A percentile compares a stretch with the other conserved stretches of the same genome.
phyloP scores from a whole-genome alignment of 2,329 filamentous ascomycete genomes.

The Fusarium xyrophilum region DNA sequence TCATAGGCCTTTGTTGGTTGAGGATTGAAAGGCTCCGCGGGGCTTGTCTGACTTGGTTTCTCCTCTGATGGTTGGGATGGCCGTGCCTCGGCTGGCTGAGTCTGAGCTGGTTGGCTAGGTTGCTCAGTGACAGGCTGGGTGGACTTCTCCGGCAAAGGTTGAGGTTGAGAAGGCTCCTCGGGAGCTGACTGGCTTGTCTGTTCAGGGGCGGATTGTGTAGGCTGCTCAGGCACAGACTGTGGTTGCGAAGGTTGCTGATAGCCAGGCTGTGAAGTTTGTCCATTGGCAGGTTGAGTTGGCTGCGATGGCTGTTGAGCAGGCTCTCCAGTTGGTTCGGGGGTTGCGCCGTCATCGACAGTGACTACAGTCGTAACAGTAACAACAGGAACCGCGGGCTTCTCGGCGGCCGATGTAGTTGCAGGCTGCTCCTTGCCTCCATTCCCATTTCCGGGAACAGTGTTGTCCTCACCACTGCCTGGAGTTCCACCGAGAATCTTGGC shows the following conservation, averaged over 20 bases:
- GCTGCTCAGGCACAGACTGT: slow-evolving; percentile 3
- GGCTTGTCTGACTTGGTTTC: slow-evolving; percentile 12
- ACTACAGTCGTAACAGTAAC: slow-evolving; percentile 45
- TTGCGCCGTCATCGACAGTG: slow-evolving; percentile 39
- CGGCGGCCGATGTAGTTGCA: slow-evolving; percentile 14
- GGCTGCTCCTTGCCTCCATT: slow-evolving; percentile 17
- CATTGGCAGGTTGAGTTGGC: slow-evolving; percentile 12
- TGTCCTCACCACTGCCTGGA: slow-evolving; percentile 10
- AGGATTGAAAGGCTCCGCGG: slow-evolving; percentile 8
- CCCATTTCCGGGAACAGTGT: slow-evolving; percentile 7
- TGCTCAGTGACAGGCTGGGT: slow-evolving; percentile 11
- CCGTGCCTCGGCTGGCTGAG: not conserved
- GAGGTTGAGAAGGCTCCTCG: not conserved
- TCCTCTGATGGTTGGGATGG: slow-evolving; percentile 6
- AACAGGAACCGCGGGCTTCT: slow-evolving; percentile 32
- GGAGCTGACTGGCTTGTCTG: slow-evolving; percentile 5
- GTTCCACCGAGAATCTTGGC: slow-evolving; percentile 50
- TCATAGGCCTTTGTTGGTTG: slow-evolving; percentile 24
- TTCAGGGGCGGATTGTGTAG: slow-evolving; percentile 2
- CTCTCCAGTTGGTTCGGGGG: slow-evolving; percentile 19
- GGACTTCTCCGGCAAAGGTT: not conserved
- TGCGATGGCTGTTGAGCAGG: slow-evolving; percentile 14
- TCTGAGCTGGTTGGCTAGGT: slow-evolving; percentile 4
- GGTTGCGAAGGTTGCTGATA: slow-evolving; percentile 15
- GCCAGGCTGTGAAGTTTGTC: slow-evolving; percentile 9